A percentile compares a stretch with the other conserved stretches of the same genome.
These are phyloP conservation scores for Suillus clintonianus DNA, from an alignment of 768 basidiomycete species.

Conservation along the genomic window DNA sequence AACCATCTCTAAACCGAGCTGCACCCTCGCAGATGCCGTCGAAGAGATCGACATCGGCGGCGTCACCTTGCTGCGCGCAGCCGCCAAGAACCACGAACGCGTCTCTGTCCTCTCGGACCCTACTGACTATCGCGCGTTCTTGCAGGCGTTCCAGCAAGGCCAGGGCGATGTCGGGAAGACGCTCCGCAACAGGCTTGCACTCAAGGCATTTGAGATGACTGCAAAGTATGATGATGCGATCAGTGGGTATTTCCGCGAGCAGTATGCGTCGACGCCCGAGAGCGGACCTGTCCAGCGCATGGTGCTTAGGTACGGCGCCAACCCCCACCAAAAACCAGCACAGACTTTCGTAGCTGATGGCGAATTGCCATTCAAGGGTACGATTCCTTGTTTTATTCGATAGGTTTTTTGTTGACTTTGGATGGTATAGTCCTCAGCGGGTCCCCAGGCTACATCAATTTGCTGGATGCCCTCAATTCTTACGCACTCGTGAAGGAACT, in stretches of 20 bases:
- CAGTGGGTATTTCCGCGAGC: conserved; percentile 92
- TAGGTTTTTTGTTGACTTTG: conserved; percentile 6
- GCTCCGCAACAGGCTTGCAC: conserved; percentile 76
- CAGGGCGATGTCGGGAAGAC: conserved; percentile 74
- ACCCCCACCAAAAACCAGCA: conserved; percentile 98
- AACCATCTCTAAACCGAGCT: conserved; percentile 85
- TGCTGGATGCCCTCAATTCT: conserved; percentile 95
- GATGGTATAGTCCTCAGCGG: conserved; percentile 74
- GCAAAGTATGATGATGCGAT: conserved; percentile 95
- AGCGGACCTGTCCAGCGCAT: conserved; percentile 80
- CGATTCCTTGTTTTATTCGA: not conserved
- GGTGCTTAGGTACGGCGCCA: conserved; percentile 91
- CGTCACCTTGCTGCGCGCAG: conserved; percentile 94
- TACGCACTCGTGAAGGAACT: conserved; percentile 96
- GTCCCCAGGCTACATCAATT: conserved; percentile 98
- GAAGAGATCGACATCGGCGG: conserved; percentile 99
- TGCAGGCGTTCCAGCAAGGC: conserved; percentile 73
- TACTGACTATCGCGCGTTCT: conserved; percentile 80
- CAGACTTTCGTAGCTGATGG: conserved; percentile 92
- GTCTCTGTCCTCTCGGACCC: conserved; percentile 90
- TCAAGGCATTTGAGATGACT: conserved; percentile 98
- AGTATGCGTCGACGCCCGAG: conserved; percentile 88
- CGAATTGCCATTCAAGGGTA: conserved; percentile 92
- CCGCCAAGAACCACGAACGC: conserved; percentile 96
- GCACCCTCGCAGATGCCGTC: conserved; percentile 89